Evolutionary conservation across 2,329 filamentous ascomycete genomes (phyloP).

Genomic region (Ophiostoma ulmi): DNA sequence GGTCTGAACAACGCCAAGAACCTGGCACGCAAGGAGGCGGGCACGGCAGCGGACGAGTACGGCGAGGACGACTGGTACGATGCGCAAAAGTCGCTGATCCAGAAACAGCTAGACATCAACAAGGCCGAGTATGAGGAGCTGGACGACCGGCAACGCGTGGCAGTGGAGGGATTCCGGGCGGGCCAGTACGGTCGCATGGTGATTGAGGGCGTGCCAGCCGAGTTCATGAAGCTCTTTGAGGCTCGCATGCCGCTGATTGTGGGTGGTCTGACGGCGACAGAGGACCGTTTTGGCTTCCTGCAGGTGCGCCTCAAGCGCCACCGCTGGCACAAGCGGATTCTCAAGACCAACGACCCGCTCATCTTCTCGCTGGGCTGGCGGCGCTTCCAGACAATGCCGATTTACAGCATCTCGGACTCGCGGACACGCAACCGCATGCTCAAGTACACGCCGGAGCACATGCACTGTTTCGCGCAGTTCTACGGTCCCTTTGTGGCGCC

Average conservation of each 20-base stretch:
- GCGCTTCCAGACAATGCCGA: slow-evolving; percentile 83
- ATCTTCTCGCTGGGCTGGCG: slow-evolving; percentile 97
- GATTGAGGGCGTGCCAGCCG: slow-evolving; percentile 80
- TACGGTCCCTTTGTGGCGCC: slow-evolving; percentile 93
- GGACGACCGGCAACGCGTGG: slow-evolving; percentile 74
- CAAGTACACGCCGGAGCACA: slow-evolving; percentile 98
- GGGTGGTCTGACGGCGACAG: slow-evolving; percentile 85
- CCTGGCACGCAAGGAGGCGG: slow-evolving; percentile 64
- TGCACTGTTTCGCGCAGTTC: slow-evolving; percentile 96
- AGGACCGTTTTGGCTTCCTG: slow-evolving; percentile 92
- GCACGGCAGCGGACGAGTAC: slow-evolving; percentile 62
- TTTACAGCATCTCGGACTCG: slow-evolving; percentile 93
- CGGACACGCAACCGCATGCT: slow-evolving; percentile 94
- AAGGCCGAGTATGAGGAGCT: slow-evolving; percentile 84
- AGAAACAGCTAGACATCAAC: slow-evolving; percentile 97
- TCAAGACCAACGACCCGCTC: slow-evolving; percentile 95
- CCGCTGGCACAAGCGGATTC: slow-evolving; percentile 97
- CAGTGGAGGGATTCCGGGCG: slow-evolving; percentile 84
- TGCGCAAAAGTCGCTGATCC: slow-evolving; percentile 85
- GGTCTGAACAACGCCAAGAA: slow-evolving; percentile 89
- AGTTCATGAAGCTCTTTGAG: slow-evolving; percentile 81
- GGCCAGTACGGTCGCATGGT: slow-evolving; percentile 92
- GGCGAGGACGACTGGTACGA: slow-evolving; percentile 99
- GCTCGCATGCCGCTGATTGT: slow-evolving; percentile 78
- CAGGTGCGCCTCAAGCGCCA: slow-evolving; percentile 96